Evolutionary conservation across 768 basidiomycete species (phyloP).

Genomic region (Russula griseocarnosa): DNA sequence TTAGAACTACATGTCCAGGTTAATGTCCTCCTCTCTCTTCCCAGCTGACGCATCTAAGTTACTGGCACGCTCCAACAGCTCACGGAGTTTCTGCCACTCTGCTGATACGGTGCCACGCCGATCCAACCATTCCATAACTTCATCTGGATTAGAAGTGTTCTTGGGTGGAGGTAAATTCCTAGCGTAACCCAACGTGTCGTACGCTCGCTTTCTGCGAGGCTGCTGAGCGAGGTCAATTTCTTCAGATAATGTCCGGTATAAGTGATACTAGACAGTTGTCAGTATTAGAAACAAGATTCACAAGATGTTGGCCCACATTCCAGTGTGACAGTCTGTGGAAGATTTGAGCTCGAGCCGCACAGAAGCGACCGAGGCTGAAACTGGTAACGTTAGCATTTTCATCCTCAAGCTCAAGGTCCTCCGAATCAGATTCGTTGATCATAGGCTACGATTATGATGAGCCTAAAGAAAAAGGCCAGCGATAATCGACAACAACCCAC

Average conservation of each 20-base stretch:
- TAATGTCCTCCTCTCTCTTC: slow-evolving; percentile 43
- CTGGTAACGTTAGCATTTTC: slow-evolving; percentile 19
- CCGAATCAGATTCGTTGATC: slow-evolving; percentile 25
- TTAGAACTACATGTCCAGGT: background rate
- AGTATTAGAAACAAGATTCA: background rate
- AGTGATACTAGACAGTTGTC: slow-evolving; percentile 45
- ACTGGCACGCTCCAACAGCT: slow-evolving; percentile 70
- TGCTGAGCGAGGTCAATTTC: slow-evolving; percentile 56
- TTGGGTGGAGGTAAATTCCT: slow-evolving; percentile 57
- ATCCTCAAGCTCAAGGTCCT: slow-evolving; percentile 33
- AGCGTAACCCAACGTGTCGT: slow-evolving; percentile 53
- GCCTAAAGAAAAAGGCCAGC: background rate
- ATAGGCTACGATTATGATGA: slow-evolving; percentile 12
- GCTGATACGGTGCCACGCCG: slow-evolving; percentile 58
- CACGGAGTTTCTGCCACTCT: slow-evolving; percentile 67
- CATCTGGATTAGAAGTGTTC: slow-evolving; percentile 69
- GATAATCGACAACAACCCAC: slow-evolving; percentile 34
- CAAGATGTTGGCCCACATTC: slow-evolving; percentile 53
- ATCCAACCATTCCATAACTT: slow-evolving; percentile 79
- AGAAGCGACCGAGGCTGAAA: slow-evolving; percentile 75
- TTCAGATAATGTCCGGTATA: slow-evolving; percentile 54
- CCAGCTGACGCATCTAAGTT: slow-evolving; percentile 52
- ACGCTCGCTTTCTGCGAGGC: slow-evolving; percentile 40
- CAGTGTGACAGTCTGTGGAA: slow-evolving; percentile 77
- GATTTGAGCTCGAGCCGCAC: slow-evolving; percentile 60